phyloP scores from a whole-genome alignment of 805 yeast species.

The Zygoascus flipseniorum region DNA sequence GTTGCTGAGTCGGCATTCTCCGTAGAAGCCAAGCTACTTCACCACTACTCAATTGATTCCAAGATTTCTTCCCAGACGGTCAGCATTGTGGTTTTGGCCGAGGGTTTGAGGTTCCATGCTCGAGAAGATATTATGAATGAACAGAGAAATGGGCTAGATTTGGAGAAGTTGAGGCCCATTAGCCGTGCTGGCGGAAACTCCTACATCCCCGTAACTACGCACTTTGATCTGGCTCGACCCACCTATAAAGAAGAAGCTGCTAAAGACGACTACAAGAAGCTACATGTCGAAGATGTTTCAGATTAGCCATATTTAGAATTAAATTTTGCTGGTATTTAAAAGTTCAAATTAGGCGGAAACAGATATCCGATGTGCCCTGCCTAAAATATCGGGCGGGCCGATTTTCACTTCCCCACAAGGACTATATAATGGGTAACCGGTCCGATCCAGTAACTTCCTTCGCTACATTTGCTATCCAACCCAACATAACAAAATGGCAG shows the following conservation, averaged over 20 bases:
- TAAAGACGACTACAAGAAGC: neutral
- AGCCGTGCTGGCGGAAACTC: constrained; percentile 46
- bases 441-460: neutral
- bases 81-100: constrained; percentile 34
- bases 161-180: constrained; percentile 43
- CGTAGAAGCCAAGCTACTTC: constrained; percentile 44
- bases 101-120: constrained; percentile 50
- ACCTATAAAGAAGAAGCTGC: neutral
- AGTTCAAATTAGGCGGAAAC: too few relatives aligned
- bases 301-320: neutral
- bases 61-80: constrained; percentile 30
- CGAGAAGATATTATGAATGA: constrained; percentile 46
- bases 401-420: neutral
- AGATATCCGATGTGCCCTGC: too few relatives aligned
- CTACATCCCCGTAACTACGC: constrained; percentile 25
- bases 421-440: neutral
- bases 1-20: constrained; percentile 58
- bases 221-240: neutral
- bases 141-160: constrained; percentile 34
- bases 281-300: neutral
- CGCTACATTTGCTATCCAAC: neutral
- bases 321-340: too few relatives aligned
- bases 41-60: constrained; percentile 37
- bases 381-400: neutral
- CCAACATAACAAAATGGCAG: neutral